Evolutionary conservation across 2,329 filamentous ascomycete species (phyloP), one percentile per base, ranked within the genome.

Genomic region (Aureobasidium pullulans): DNA sequence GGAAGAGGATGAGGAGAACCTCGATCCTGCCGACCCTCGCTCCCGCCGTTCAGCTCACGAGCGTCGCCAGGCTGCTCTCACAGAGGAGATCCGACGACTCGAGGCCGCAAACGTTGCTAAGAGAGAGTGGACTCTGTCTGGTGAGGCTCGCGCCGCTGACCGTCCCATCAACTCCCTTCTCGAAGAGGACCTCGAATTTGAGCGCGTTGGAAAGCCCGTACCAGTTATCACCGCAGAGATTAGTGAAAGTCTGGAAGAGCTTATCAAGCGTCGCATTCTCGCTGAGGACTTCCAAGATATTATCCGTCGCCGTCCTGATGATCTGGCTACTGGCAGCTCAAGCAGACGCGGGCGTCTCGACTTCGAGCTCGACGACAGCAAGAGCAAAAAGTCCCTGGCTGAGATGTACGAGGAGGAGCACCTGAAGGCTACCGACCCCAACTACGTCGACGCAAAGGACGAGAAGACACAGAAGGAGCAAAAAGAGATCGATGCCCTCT

Each of bases 341-440:
- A 79, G 83, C 3, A 84, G 87, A 32, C 84, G 90, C 62, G 89
- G 89, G 3, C 83, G 88, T 37, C 62, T 72, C 1, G 67, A 69
- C 57, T 80, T 93, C 62, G 88, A 93, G 63, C 79, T 97, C 10
- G 89, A 95, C 67, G 92, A 97, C 72, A 87, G 81, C 66, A 96
- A 96, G 74, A 83, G 86, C n/a, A 84, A 88, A 69, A 88, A 96
- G 73, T 86, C 90, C 63, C 83, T 99, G 11, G 93, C 91, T 0
- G 92, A 96, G 67, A 81, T 96, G 53, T 99, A 97, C 76, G 94
- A 97, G 74, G 88, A 94, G 69, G 92, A 97, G 66, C 90, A 96
- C 72, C 78, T 93, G 63, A 87, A 89, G 70, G 81, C 83, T 57
- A 82, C 83, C 2, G 61, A 96, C 72, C 88, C 90, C 64, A 86